phyloP scores from a whole-genome alignment of 208 protist genomes.

The Jaenimonas drosophilae region DNA sequence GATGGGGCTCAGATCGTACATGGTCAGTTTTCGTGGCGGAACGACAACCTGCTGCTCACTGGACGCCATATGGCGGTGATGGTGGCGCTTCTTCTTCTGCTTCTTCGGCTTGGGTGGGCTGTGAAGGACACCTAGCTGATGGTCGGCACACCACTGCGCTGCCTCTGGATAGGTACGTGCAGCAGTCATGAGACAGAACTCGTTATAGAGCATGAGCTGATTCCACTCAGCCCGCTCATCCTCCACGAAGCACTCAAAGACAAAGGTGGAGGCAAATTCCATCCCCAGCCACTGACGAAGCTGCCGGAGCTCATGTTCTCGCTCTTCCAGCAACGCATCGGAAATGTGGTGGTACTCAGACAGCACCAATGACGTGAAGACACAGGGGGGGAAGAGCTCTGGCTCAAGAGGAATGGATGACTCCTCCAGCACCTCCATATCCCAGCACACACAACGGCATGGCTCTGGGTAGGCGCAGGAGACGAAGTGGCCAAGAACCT shows the following conservation, averaged over 20 bases:
- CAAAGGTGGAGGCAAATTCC: constrained; percentile 15
- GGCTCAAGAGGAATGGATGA: constrained; percentile 32
- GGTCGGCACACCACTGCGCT: not conserved
- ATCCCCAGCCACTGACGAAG: constrained; percentile 13
- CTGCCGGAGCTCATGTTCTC: constrained; percentile 8
- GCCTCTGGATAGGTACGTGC: not conserved
- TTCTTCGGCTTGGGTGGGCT: too few species aligned
- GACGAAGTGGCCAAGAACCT: constrained; percentile 27
- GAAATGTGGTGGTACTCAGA: constrained; percentile 14
- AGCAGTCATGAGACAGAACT: constrained; percentile 21
- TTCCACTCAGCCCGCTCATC: constrained; percentile 30
- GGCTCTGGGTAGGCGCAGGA: constrained; percentile 36
- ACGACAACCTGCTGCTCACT: too few species aligned
- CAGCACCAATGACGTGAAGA: constrained; percentile 35
- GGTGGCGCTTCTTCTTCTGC: too few species aligned
- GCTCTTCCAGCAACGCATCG: constrained; percentile 12
- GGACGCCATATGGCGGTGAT: too few species aligned
- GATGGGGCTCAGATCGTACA: too few species aligned
- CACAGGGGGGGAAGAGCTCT: constrained; percentile 17
- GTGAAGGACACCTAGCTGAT: too few species aligned
- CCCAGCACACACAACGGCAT: constrained; percentile 26
- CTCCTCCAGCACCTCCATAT: constrained; percentile 39
- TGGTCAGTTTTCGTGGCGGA: too few species aligned
- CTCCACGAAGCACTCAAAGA: constrained; percentile 13
- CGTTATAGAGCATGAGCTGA: constrained; percentile 26